Percentiles rank a stretch among this genome's conserved stretches.
Evolutionary conservation across 169 alveolate genomes (phyloP).

Genomic region (Babesia sp.): DNA sequence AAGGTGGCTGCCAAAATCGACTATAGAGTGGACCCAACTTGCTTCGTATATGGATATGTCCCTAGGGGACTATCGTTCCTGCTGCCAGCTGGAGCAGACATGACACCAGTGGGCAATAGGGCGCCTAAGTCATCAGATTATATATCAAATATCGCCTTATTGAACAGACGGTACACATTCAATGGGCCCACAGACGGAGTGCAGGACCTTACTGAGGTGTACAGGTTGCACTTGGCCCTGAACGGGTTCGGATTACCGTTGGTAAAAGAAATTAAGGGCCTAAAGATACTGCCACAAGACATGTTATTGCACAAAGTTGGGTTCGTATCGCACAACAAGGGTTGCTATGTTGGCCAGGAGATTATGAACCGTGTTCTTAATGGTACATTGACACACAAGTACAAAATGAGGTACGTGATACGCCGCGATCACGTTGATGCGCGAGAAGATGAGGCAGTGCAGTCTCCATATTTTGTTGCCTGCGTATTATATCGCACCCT

Average conservation of each 20-base stretch:
- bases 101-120: not conserved
- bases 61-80: not conserved
- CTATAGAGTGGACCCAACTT: not conserved
- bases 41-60: not conserved
- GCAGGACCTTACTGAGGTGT: not conserved
- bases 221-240: constrained; percentile 25
- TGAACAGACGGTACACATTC: not conserved
- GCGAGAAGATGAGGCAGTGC: not conserved
- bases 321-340: constrained; percentile 68
- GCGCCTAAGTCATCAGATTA: not conserved
- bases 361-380: constrained; percentile 69
- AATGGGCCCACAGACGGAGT: not conserved
- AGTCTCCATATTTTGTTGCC: not conserved
- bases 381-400: constrained; percentile 67
- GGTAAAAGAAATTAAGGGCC: not conserved
- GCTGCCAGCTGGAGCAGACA: not conserved
- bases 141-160: not conserved
- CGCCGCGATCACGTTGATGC: constrained; percentile 33
- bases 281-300: constrained; percentile 69
- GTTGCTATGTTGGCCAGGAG: constrained; percentile 80
- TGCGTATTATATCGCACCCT: not conserved
- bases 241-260: constrained; percentile 30
- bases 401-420: constrained; percentile 54
- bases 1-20: constrained; percentile 52
- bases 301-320: constrained; percentile 61